These are phyloP conservation scores for Salvia miltiorrhiza DNA, from an alignment of 257 asterid genomes.

Conservation along the genomic window DNA sequence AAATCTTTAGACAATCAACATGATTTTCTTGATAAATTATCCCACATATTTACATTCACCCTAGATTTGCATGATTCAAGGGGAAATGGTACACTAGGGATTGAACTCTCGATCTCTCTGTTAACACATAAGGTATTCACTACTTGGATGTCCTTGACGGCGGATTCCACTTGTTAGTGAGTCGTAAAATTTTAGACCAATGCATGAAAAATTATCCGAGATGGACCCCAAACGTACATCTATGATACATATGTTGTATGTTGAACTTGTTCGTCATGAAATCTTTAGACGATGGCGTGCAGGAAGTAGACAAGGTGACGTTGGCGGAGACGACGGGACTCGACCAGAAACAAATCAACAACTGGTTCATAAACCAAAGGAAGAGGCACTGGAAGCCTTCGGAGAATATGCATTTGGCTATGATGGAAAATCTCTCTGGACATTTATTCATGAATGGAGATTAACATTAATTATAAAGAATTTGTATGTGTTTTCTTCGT, in stretches of 20 bases:
- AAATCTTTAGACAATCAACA: no score
- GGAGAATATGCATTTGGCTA: slow-evolving; percentile 85
- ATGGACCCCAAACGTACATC: background rate
- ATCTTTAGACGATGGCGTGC: background rate
- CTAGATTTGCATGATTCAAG: no score
- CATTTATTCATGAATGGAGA: slow-evolving; percentile 51
- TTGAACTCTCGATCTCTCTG: no score
- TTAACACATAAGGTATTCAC: no score
- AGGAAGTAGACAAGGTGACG: slow-evolving; percentile 77
- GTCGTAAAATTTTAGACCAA: background rate
- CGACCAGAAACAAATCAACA: slow-evolving; percentile 91
- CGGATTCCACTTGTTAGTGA: background rate
- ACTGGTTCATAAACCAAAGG: slow-evolving; percentile 96
- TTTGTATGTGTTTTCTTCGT: background rate
- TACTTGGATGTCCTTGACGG: no score
- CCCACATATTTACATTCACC: no score
- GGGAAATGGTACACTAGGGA: no score
- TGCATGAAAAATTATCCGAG: background rate
- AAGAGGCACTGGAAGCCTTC: slow-evolving; percentile 96
- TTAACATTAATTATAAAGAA: background rate
- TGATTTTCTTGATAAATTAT: no score
- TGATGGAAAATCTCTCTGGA: slow-evolving; percentile 70
- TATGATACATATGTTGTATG: background rate
- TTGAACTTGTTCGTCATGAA: background rate
- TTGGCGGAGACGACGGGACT: slow-evolving; percentile 81